A percentile compares a stretch with the other conserved stretches of the same genome.
Conservation (phyloP, 23 red algal genomes). For the Gracilaria caudata region DNA sequence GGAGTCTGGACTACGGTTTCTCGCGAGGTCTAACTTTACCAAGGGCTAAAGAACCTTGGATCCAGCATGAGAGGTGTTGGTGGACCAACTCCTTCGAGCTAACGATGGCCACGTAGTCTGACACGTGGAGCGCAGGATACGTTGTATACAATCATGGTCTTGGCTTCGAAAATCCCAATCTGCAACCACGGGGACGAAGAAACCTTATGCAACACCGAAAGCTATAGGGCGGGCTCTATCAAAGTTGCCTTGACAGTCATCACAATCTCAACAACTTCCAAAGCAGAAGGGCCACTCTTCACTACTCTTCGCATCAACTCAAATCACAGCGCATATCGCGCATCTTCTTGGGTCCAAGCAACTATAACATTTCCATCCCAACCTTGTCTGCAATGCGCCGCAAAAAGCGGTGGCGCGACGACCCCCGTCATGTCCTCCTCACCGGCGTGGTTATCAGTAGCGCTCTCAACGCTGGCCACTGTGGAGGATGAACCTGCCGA, state of each 20-base stretch:
- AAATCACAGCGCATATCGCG: not conserved
- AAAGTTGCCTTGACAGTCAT: not conserved
- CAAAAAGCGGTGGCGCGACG: slow-evolving; percentile 24
- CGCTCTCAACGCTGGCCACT: slow-evolving; percentile 22
- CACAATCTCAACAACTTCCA: not conserved
- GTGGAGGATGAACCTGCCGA: slow-evolving; percentile 18
- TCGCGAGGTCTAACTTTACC: too few species aligned
- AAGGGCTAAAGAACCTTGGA: too few species aligned
- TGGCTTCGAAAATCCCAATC: too few species aligned
- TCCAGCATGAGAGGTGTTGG: too few species aligned
- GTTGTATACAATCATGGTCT: too few species aligned
- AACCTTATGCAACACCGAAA: not conserved
- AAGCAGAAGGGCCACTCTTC: not conserved
- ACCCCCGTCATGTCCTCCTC: slow-evolving; percentile 24
- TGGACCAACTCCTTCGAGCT: too few species aligned
- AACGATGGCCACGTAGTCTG: not conserved
- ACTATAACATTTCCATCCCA: slow-evolving; percentile 21
- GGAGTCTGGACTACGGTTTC: too few species aligned
- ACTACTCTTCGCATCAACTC: not conserved
- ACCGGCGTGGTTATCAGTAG: slow-evolving; percentile 53
- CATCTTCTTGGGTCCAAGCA: not conserved
- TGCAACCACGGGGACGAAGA: too few species aligned
- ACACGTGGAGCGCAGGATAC: slow-evolving; percentile 2
- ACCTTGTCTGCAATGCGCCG: not conserved
- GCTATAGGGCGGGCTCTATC: not conserved